Evolutionary conservation across 2,329 filamentous ascomycete genomes (phyloP).

Genomic region (Fusarium pininemorale): DNA sequence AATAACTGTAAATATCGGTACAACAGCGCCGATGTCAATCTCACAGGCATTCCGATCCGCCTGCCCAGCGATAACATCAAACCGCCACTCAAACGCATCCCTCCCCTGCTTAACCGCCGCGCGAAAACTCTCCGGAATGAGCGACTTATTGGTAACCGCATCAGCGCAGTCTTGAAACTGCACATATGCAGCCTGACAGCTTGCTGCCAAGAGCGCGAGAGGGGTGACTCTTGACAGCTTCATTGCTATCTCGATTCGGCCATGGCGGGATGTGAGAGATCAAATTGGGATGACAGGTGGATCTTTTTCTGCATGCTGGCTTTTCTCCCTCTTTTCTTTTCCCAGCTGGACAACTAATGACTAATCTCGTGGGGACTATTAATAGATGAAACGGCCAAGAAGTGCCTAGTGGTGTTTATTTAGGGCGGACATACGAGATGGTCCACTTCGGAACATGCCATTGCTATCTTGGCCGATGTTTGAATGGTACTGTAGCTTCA

Average conservation of each 20-base stretch:
- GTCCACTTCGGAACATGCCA: not conserved
- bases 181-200: slow-evolving; percentile 13
- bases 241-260: slow-evolving; percentile 4
- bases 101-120: not conserved
- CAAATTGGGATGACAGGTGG: slow-evolving; percentile 15
- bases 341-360: not conserved
- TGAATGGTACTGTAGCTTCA: not conserved
- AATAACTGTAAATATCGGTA: not conserved
- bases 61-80: not conserved
- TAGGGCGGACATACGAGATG: not conserved
- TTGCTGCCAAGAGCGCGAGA: not conserved
- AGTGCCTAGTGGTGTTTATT: not conserved
- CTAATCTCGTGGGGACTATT: slow-evolving; percentile 6
- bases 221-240: slow-evolving; percentile 11
- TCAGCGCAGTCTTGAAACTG: slow-evolving; percentile 22
- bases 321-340: not conserved
- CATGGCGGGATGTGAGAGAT: slow-evolving; percentile 18
- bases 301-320: not conserved
- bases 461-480: not conserved
- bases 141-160: not conserved
- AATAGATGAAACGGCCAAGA: not conserved
- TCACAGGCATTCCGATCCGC: slow-evolving; percentile 7
- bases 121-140: slow-evolving; percentile 17
- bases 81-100: not conserved
- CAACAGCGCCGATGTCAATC: not conserved